Percentiles rank a stretch among this genome's conserved stretches.
Evolutionary conservation across 2,329 filamentous ascomycete species (phyloP).

Genomic region (Fusarium zealandicum): DNA sequence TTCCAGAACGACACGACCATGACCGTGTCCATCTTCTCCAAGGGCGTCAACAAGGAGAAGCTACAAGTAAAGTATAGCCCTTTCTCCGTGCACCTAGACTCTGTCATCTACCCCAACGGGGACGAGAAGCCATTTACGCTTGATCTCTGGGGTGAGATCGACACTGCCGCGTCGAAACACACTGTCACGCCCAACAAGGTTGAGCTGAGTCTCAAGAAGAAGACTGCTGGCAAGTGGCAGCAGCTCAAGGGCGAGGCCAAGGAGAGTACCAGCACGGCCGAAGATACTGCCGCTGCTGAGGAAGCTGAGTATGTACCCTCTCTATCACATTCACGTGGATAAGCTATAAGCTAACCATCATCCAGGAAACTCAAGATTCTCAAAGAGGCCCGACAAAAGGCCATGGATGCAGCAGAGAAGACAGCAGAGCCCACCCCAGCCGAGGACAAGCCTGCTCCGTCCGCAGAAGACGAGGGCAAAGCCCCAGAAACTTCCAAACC

Average conservation of each 20-base stretch:
- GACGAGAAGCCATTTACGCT: slow-evolving; percentile 70
- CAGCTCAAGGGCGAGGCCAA: slow-evolving; percentile 35
- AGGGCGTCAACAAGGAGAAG: slow-evolving; percentile 50
- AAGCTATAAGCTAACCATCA: slow-evolving; percentile 16
- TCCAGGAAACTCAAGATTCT: slow-evolving; percentile 27
- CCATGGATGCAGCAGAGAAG: slow-evolving; percentile 22
- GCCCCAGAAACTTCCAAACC: slow-evolving; percentile 6
- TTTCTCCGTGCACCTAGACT: slow-evolving; percentile 39
- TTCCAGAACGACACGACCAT: slow-evolving; percentile 48
- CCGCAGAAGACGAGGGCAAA: slow-evolving; percentile 21
- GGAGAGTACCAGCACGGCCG: background rate
- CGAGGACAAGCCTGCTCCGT: slow-evolving; percentile 1
- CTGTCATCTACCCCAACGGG: slow-evolving; percentile 50
- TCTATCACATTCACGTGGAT: rapidly evolving
- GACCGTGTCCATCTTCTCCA: slow-evolving; percentile 53
- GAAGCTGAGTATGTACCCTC: slow-evolving; percentile 34
- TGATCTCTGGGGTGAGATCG: slow-evolving; percentile 70
- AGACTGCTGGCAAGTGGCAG: slow-evolving; percentile 72
- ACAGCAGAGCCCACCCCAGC: background rate
- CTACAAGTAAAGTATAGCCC: slow-evolving; percentile 49
- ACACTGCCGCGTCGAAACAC: slow-evolving; percentile 65
- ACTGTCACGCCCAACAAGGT: slow-evolving; percentile 79
- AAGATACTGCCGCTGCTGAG: background rate
- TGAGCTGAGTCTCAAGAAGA: slow-evolving; percentile 77
- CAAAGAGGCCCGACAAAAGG: slow-evolving; percentile 36